phyloP scores from a whole-genome alignment of 805 yeast genomes.

The Yamadazyma tumulicola region DNA sequence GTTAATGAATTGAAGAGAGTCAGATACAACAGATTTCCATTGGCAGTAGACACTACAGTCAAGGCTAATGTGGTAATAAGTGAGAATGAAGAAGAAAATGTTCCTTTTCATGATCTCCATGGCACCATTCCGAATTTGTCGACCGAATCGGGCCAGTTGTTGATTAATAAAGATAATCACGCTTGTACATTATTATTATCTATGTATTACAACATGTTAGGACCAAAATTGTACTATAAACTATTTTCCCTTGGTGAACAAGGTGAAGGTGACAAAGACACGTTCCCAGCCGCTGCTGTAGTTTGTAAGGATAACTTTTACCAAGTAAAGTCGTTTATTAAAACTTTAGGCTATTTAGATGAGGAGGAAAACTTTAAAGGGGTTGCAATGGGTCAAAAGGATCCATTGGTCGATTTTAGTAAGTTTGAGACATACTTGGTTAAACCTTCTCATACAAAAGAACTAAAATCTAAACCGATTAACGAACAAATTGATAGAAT shows the following conservation, averaged over 20 bases:
- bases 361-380: conserved; percentile 26
- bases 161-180: conserved; percentile 57
- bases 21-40: conserved; percentile 25
- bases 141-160: conserved; percentile 66
- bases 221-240: conserved; percentile 58
- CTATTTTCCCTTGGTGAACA: conserved; percentile 53
- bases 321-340: conserved; percentile 39
- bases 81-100: conserved; percentile 11
- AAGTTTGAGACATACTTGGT: conserved; percentile 10
- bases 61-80: conserved; percentile 8
- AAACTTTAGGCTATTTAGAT: conserved; percentile 29
- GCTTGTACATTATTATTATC: conserved; percentile 55
- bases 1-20: conserved; percentile 28
- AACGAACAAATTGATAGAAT: conserved; percentile 23
- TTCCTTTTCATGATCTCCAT: conserved; percentile 60
- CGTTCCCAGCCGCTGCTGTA: conserved; percentile 33
- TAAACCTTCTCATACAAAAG: conserved; percentile 6
- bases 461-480: conserved; percentile 13
- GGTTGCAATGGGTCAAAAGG: conserved; percentile 35
- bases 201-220: conserved; percentile 62
- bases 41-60: conserved; percentile 12
- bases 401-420: conserved; percentile 22
- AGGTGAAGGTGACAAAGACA: conserved; percentile 39
- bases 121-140: conserved; percentile 70
- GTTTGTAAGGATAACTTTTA: conserved; percentile 34